phyloP scores from a whole-genome alignment of 2,329 filamentous ascomycete genomes.

The Magnaporthiopsis incrustans region DNA sequence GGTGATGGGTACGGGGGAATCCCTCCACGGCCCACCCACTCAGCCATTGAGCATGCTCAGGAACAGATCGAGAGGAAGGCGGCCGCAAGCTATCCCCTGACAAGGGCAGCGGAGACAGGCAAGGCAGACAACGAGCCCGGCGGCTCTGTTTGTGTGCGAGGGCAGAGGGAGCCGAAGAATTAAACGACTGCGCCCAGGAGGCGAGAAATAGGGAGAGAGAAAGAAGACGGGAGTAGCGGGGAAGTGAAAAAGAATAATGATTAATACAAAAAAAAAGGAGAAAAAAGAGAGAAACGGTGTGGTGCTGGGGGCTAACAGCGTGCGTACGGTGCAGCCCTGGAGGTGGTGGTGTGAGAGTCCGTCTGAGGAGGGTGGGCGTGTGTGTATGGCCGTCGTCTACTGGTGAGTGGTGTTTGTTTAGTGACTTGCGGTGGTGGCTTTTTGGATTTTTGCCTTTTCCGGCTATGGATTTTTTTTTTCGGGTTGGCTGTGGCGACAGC shows the following conservation, averaged over 20 bases:
- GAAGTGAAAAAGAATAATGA: neutral
- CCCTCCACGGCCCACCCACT: neutral
- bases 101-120: neutral
- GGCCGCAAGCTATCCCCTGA: neutral
- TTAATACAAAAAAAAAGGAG: neutral
- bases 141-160: neutral
- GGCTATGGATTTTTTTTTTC: neutral
- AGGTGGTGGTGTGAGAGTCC: neutral
- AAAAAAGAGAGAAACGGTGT: neutral
- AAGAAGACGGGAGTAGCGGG: neutral
- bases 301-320: neutral
- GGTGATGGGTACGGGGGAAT: neutral
- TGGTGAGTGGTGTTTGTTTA: neutral
- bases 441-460: neutral
- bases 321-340: neutral
- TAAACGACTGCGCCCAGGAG: neutral
- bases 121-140: neutral
- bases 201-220: neutral
- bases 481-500: neutral
- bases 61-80: neutral
- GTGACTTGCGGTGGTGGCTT: neutral
- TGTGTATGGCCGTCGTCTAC: neutral
- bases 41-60: neutral
- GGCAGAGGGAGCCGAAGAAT: neutral
- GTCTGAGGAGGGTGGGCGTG: neutral